phyloP scores from a whole-genome alignment of 2,329 filamentous ascomycete genomes.

The Cordyceps cicadae region DNA sequence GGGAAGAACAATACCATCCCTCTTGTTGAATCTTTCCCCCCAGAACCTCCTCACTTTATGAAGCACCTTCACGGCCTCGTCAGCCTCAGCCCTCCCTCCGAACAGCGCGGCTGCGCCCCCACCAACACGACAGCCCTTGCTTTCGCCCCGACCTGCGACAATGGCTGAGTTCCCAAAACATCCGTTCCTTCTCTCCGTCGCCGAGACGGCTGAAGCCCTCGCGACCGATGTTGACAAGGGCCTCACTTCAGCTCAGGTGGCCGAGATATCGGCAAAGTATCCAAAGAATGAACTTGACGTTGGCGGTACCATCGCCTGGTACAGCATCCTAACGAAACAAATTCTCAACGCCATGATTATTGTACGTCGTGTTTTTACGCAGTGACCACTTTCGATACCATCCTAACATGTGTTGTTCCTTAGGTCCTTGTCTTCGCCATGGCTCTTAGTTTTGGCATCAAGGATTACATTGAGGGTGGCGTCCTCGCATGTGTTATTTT shows the following conservation, averaged over 20 bases:
- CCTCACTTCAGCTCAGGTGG: slow-evolving; percentile 51
- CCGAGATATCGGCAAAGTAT: slow-evolving; percentile 49
- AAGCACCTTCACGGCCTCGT: slow-evolving; percentile 13
- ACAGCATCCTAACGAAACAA: slow-evolving; percentile 65
- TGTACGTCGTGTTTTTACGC: slow-evolving; percentile 31
- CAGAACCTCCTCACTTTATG: slow-evolving; percentile 14
- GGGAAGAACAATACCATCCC: not conserved
- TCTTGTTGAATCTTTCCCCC: not conserved
- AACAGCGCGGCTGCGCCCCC: slow-evolving; percentile 14
- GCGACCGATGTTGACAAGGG: slow-evolving; percentile 59
- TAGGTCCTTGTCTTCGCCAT: slow-evolving; percentile 71
- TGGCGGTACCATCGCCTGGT: slow-evolving; percentile 57
- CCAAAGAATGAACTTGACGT: slow-evolving; percentile 65
- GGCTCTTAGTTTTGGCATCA: slow-evolving; percentile 59
- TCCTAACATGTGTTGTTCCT: not conserved
- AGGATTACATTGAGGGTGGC: slow-evolving; percentile 59
- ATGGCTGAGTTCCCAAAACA: slow-evolving; percentile 42
- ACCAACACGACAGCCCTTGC: slow-evolving; percentile 1
- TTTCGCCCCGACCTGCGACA: slow-evolving; percentile 15
- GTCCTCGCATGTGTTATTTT: slow-evolving; percentile 60
- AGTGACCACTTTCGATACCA: not conserved
- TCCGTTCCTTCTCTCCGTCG: slow-evolving; percentile 52
- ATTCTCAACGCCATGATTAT: slow-evolving; percentile 72
- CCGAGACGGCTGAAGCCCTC: slow-evolving; percentile 55
- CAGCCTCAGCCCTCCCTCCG: slow-evolving; percentile 13